Evolutionary conservation across 2,329 filamentous ascomycete genomes (phyloP).

Genomic region (Pezicula neosporulosa): DNA sequence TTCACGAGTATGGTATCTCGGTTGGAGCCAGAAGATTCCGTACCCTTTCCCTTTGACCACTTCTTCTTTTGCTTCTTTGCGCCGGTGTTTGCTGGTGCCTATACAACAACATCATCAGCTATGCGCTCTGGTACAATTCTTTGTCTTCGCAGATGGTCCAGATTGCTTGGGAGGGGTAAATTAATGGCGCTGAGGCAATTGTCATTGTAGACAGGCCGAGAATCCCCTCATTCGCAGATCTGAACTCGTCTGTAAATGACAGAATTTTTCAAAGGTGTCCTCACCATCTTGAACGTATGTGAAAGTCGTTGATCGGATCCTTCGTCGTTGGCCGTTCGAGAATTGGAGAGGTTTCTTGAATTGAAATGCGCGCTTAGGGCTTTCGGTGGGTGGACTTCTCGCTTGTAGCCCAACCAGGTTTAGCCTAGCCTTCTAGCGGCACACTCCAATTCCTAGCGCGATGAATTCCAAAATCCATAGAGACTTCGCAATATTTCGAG

Average conservation of each 20-base stretch:
- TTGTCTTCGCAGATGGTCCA: background rate
- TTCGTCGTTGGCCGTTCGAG: background rate
- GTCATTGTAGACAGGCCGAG: no score
- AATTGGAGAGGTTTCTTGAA: background rate
- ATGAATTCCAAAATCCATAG: slow-evolving; percentile 2
- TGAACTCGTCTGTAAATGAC: background rate
- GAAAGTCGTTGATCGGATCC: background rate
- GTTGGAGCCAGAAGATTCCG: slow-evolving; percentile 21
- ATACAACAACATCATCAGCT: slow-evolving; percentile 1
- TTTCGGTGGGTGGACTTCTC: background rate
- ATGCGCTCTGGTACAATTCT: background rate
- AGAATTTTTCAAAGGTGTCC: background rate
- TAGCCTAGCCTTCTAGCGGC: no score
- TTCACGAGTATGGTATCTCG: background rate
- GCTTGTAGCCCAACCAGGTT: background rate
- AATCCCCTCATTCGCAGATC: no score
- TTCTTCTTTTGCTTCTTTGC: slow-evolving; percentile 83
- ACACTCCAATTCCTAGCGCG: background rate
- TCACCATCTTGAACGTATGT: background rate
- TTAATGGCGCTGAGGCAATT: no score
- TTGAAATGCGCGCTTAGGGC: background rate
- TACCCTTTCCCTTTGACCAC: slow-evolving; percentile 62
- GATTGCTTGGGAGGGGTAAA: background rate
- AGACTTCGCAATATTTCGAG: no score
- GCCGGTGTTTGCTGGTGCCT: slow-evolving; percentile 57